phyloP scores from a whole-genome alignment of 257 asterid genomes.

The Scutellaria galericulata region DNA sequence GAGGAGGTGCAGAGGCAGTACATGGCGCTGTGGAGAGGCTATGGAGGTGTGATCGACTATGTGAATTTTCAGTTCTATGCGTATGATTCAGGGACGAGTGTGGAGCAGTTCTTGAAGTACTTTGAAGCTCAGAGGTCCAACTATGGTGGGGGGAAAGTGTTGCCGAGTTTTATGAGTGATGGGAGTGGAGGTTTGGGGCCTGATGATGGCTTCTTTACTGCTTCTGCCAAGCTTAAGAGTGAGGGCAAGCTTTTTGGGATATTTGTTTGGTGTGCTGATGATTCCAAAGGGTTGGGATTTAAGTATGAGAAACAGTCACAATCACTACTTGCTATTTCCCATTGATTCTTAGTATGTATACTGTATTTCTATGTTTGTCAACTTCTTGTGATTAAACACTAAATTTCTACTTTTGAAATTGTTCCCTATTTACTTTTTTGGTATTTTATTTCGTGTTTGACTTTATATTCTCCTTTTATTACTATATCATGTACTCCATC shows the following conservation, averaged over 20 bases:
- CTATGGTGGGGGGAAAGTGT: constrained; percentile 62
- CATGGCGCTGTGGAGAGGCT: constrained; percentile 62
- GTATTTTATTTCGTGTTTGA: no score
- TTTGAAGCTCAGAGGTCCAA: constrained; percentile 52
- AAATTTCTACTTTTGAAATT: no score
- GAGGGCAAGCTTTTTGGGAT: constrained; percentile 68
- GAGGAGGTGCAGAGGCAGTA: constrained; percentile 69
- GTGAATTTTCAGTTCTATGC: constrained; percentile 89
- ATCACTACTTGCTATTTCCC: constrained; percentile 40
- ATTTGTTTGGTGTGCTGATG: constrained; percentile 87
- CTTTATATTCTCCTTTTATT: no score
- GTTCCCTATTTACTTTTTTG: no score
- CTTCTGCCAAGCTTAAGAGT: constrained; percentile 56
- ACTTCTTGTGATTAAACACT: no score
- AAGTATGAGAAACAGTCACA: constrained; percentile 56
- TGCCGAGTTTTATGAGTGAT: constrained; percentile 64
- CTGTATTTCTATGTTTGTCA: no score
- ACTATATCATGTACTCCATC: no score
- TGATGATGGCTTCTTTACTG: constrained; percentile 60
- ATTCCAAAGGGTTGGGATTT: constrained; percentile 62
- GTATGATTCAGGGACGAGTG: constrained; percentile 65
- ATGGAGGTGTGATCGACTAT: constrained; percentile 58
- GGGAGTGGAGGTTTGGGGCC: constrained; percentile 71
- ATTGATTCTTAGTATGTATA: no score
- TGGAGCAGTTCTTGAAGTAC: constrained; percentile 56